These are phyloP conservation scores for Arthrobotrys conoides DNA, from an alignment of 2,329 filamentous ascomycete species.

Conservation along the genomic window DNA sequence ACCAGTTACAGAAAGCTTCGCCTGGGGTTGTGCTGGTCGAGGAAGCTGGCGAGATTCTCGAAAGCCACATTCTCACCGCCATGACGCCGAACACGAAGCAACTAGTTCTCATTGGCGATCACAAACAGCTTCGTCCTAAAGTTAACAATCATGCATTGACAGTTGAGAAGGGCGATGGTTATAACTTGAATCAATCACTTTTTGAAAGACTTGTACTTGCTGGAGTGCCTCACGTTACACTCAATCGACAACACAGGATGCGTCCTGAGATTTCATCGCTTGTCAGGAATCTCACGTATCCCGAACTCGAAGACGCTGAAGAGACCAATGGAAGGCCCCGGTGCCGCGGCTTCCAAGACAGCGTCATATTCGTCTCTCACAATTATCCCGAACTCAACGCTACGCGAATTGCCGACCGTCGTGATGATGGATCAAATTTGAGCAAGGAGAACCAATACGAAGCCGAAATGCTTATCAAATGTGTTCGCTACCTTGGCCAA, in stretches of 20 bases:
- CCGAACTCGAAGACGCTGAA: slow-evolving; percentile 72
- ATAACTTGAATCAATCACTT: slow-evolving; percentile 77
- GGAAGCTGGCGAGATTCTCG: slow-evolving; percentile 81
- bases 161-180: slow-evolving; percentile 77
- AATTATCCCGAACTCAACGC: slow-evolving; percentile 71
- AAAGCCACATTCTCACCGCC: slow-evolving; percentile 76
- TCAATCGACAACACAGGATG: slow-evolving; percentile 78
- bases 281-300: slow-evolving; percentile 74
- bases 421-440: slow-evolving; percentile 70
- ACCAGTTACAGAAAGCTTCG: slow-evolving; percentile 71
- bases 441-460: slow-evolving; percentile 78
- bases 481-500: slow-evolving; percentile 77
- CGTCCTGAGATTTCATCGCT: slow-evolving; percentile 76
- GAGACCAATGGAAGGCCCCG: slow-evolving; percentile 70
- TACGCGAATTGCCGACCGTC: slow-evolving; percentile 69
- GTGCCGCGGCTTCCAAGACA: slow-evolving; percentile 73
- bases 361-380: slow-evolving; percentile 78
- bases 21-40: slow-evolving; percentile 78
- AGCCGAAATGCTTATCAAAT: slow-evolving; percentile 76
- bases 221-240: slow-evolving; percentile 71
- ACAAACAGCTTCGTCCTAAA: slow-evolving; percentile 80
- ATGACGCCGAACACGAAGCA: slow-evolving; percentile 73
- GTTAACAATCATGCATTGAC: slow-evolving; percentile 74
- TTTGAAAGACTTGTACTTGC: slow-evolving; percentile 77
- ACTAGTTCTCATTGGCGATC: slow-evolving; percentile 79